Percentiles rank a stretch among this genome's conserved stretches.
Conservation (phyloP, 139 green algal genomes). For the Closterium sp. region DNA sequence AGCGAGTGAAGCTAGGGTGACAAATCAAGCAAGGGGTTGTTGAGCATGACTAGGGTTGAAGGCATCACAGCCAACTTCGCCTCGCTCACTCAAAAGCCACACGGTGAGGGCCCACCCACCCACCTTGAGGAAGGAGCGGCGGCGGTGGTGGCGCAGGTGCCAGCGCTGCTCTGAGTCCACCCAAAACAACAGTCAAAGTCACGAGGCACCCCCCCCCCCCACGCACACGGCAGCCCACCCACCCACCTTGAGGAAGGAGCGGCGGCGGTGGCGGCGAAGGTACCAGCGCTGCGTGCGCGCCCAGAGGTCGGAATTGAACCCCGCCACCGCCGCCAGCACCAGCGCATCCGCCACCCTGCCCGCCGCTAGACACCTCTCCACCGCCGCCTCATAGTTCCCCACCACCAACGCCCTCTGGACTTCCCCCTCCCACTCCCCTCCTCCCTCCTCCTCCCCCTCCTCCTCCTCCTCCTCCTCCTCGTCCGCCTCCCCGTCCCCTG, state of each 20-base stretch:
- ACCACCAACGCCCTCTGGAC: slow-evolving; percentile 86
- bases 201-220: too few species aligned
- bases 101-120: too few species aligned
- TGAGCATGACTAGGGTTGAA: too few species aligned
- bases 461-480: slow-evolving; percentile 51
- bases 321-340: slow-evolving; percentile 57
- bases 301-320: slow-evolving; percentile 58
- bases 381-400: slow-evolving; percentile 83
- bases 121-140: too few species aligned
- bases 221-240: too few species aligned
- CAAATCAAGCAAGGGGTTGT: too few species aligned
- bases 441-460: slow-evolving; percentile 36
- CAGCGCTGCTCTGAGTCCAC: too few species aligned
- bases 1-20: too few species aligned
- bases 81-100: too few species aligned
- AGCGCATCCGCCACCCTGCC: slow-evolving; percentile 87
- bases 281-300: slow-evolving; percentile 62
- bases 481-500: slow-evolving; percentile 55
- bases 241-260: slow-evolving; percentile 74
- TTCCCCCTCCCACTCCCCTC: slow-evolving; percentile 61
- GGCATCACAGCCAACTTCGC: too few species aligned
- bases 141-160: too few species aligned
- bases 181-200: too few species aligned
- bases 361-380: slow-evolving; percentile 81
- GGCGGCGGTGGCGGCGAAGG: slow-evolving; percentile 69